Evolutionary conservation across 1,139 yeast species (phyloP), one percentile per base, ranked within the genome.

Genomic region (Sugiyamaella pinicola): DNA sequence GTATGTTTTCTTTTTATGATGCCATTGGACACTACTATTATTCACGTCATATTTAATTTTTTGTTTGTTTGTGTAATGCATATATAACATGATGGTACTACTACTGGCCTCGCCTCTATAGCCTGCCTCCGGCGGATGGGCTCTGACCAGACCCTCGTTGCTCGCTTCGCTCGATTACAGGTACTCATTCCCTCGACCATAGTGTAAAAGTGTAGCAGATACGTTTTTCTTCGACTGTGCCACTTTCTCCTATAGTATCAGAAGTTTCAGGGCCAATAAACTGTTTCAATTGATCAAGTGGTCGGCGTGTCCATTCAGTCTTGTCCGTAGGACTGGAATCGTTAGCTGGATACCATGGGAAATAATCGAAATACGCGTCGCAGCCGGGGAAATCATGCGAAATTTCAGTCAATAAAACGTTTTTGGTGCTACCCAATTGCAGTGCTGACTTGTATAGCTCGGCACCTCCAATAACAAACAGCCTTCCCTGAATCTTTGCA

Each of bases 391-490:
- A 58, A 43, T 71, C 67, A 54, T 61, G 54, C 61, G 67, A 24
- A 29, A 91, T 79, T 64, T 88, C 90, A 0, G 99, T 93, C n/a
- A 93, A 69, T 29, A 90, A 74, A 48, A 93, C 71, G 39, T 82
- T 77, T 48, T 80, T 78, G 0, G 85, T 80, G 4, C 73, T 53
- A 0, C 71, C 71, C 49, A 74, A 76, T 0, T 72, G 61, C 28
- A 84, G 67, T 24, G 82, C 76, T 41, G 81, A 75, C 51, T 80
- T 78, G 71, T 93, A 93, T 6, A 93, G 75, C 67, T 91, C 93
- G 1, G 95, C 93, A 0, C 99, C 99, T 2, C 99, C 99, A 58
- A 93, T 93, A 33, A 95, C 77, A 65, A 84, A 93, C 1, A 91
- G 76, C 52, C 81, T 69, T 53, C 12, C 55, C 46, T 49, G 56